phyloP scores from a whole-genome alignment of 257 asterid species.

The Solanum tacnaense region DNA sequence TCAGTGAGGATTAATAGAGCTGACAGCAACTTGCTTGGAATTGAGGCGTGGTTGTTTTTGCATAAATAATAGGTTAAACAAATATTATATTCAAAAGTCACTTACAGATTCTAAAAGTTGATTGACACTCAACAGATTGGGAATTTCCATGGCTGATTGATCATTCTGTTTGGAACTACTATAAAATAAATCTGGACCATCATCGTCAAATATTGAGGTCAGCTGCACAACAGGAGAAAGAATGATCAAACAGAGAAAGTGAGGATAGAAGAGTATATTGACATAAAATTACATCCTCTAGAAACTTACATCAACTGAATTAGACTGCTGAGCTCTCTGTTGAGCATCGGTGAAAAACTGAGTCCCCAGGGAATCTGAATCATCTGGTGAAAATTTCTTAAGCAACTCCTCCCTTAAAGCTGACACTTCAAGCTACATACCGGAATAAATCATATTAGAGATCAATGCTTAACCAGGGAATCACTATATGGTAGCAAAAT shows the following conservation, averaged over 20 bases:
- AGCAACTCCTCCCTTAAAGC: conserved; percentile 49
- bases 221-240: conserved; percentile 29
- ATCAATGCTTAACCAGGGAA: not conserved
- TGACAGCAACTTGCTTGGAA: not conserved
- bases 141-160: conserved; percentile 36
- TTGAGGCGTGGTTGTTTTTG: not conserved
- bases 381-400: conserved; percentile 59
- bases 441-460: conserved; percentile 3
- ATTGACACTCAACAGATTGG: conserved; percentile 67
- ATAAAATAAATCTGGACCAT: conserved; percentile 33
- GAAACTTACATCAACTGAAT: conserved; percentile 22
- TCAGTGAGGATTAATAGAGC: not conserved
- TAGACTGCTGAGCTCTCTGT: conserved; percentile 15
- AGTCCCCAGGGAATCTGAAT: conserved; percentile 42
- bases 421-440: conserved; percentile 43
- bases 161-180: conserved; percentile 21
- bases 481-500: not conserved
- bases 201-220: conserved; percentile 37
- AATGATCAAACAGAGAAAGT: conserved; percentile 3
- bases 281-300: conserved; percentile 22
- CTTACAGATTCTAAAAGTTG: conserved; percentile 96
- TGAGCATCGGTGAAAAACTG: conserved; percentile 32
- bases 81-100: conserved; percentile 4
- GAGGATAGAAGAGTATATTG: not conserved
- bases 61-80: not conserved